phyloP scores from a whole-genome alignment of 2,329 filamentous ascomycete genomes.

The Calonectria crousiana region DNA sequence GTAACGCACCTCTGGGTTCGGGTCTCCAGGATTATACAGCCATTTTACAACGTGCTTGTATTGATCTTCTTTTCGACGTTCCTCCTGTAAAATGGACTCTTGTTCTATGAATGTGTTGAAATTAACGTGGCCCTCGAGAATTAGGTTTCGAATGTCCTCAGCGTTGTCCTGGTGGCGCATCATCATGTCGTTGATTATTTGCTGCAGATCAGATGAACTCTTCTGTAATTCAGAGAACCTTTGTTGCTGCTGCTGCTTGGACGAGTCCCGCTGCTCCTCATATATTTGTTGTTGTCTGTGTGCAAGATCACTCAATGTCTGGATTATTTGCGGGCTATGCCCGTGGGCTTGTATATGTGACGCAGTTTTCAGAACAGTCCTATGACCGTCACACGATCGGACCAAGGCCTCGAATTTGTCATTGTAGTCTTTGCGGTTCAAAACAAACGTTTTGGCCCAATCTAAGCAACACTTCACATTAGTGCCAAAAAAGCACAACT shows the following conservation, averaged over 20 bases:
- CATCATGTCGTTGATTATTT: constrained; percentile 7
- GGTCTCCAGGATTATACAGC: constrained; percentile 10
- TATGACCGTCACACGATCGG: background rate
- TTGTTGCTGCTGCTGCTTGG: background rate
- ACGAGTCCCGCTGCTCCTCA: background rate
- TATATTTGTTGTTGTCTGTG: background rate
- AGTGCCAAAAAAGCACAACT: background rate
- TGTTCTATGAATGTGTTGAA: background rate
- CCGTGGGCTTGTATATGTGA: background rate
- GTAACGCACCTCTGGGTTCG: background rate
- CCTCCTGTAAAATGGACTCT: background rate
- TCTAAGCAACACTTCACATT: background rate
- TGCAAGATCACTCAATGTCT: background rate
- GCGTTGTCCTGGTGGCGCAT: background rate
- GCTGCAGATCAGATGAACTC: background rate
- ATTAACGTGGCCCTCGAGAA: background rate
- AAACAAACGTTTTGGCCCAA: constrained; percentile 13
- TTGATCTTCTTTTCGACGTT: constrained; percentile 9
- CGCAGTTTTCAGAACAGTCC: background rate
- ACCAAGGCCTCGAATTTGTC: background rate
- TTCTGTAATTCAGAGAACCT: background rate
- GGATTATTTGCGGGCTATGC: background rate
- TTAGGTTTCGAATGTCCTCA: background rate
- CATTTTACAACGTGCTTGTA: background rate
- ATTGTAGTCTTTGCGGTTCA: constrained; percentile 11